phyloP scores from a whole-genome alignment of 2,329 filamentous ascomycete species.

The Clonostachys solani region DNA sequence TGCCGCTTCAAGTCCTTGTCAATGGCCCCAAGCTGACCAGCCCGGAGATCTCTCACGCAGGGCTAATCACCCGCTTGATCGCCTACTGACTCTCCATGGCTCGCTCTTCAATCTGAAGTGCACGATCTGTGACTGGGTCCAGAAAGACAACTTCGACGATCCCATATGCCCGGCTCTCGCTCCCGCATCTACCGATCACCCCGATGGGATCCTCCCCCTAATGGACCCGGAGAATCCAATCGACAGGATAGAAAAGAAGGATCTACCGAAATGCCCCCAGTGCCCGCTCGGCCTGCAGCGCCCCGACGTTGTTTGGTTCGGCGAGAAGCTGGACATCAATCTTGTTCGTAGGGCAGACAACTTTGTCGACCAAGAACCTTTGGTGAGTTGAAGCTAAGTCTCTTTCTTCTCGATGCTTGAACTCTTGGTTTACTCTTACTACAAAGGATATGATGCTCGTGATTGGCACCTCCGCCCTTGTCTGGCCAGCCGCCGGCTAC shows the following conservation, averaged over 20 bases:
- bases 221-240: conserved; percentile 39
- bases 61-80: conserved; percentile 63
- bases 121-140: conserved; percentile 62
- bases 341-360: conserved; percentile 59
- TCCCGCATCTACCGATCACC: conserved; percentile 52
- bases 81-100: conserved; percentile 75
- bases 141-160: conserved; percentile 66
- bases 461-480: conserved; percentile 76
- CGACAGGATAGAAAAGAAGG: conserved; percentile 36
- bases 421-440: too few species aligned
- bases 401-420: too few species aligned
- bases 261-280: conserved; percentile 70
- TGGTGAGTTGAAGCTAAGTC: conserved; percentile 28
- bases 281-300: conserved; percentile 64
- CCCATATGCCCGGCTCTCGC: conserved; percentile 74
- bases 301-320: conserved; percentile 90
- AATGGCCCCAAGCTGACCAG: neutral
- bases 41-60: conserved; percentile 64
- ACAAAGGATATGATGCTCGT: conserved; percentile 72
- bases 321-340: conserved; percentile 60
- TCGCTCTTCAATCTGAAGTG: conserved; percentile 82
- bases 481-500: conserved; percentile 78
- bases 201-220: conserved; percentile 31
- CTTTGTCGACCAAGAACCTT: conserved; percentile 53
- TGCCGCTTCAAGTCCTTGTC: neutral